Evolutionary conservation across 2,329 filamentous ascomycete genomes (phyloP), one percentile per base, ranked within the genome.

Genomic region (Nemania sp.): DNA sequence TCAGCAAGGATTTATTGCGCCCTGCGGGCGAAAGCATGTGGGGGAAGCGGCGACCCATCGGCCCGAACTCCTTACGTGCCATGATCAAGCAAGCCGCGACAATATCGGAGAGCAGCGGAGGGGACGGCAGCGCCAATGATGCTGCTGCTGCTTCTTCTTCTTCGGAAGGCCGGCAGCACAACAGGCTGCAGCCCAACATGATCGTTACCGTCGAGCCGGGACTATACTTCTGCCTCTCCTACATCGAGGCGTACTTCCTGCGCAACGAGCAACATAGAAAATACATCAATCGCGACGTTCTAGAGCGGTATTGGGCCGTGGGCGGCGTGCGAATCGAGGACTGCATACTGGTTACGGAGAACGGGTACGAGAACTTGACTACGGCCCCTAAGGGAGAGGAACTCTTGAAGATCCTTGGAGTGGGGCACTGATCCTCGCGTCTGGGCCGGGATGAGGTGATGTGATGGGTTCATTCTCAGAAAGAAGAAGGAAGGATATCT

Each of bases 241-340:
- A 90, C 65, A 84, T 93, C 61, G 84, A 91, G 76, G 84, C 85
- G 18, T 88, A 87, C 72, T 84, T 90, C 71, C 80, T 89, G 68
- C 79, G 82, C 53, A 80, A 84, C 60, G 77, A 81, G 2, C 77
- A 79, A 57, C 86, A 89, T 71, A 79, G 81, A 40, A 80, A 81
- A 60, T 90, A 84, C 68, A 88, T 95, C 69, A 83, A 93, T 74
- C 78, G 79, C 66, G 79, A 81, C 5, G 82, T 88, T 5, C 76
- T 95, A 50, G 85, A 87, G 62, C 79, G 78, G 64, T 94, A 90
- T 74, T 94, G 90, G 79, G 79, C 77, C 25, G 88, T 98, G 1
- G 95, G 94, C 15, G 95, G 95, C 35, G 92, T 97, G 25, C 85
- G 95, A 48, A 96, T 98, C 63, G 95, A 99, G 78, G 92, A 98